Percentiles rank a stretch among this genome's conserved stretches.
Conservation (phyloP, 768 basidiomycete species). For the Boletus sp. region DNA sequence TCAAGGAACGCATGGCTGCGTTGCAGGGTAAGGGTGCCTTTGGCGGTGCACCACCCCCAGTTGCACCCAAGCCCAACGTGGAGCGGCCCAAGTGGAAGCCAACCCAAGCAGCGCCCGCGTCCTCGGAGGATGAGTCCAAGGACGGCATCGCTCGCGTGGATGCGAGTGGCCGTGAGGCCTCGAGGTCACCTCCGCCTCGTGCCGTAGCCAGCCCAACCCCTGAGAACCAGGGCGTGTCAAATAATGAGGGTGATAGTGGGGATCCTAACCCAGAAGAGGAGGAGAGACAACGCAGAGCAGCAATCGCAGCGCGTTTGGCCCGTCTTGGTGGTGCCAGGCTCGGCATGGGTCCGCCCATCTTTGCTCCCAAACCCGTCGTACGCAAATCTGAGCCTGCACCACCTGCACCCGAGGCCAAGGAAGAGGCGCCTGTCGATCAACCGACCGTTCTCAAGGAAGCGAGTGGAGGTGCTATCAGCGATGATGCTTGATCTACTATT, state of each 20-base stretch:
- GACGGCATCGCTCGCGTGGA: constrained; percentile 20
- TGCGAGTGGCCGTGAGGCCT: constrained; percentile 23
- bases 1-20: constrained; percentile 95
- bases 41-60: constrained; percentile 49
- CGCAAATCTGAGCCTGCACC: constrained; percentile 28
- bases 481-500: not conserved
- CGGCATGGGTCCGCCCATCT: constrained; percentile 75
- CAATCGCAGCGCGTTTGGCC: constrained; percentile 91
- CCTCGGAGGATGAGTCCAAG: constrained; percentile 41
- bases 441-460: constrained; percentile 6
- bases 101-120: constrained; percentile 49
- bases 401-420: constrained; percentile 21
- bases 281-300: constrained; percentile 75
- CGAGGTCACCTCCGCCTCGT: constrained; percentile 37
- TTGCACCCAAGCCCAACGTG: constrained; percentile 46
- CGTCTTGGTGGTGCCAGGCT: constrained; percentile 82
- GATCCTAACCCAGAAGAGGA: constrained; percentile 55
- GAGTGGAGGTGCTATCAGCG: constrained; percentile 17
- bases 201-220: constrained; percentile 12
- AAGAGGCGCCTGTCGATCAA: constrained; percentile 17
- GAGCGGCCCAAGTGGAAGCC: constrained; percentile 88
- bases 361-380: constrained; percentile 51
- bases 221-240: constrained; percentile 10
- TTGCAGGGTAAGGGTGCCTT: constrained; percentile 82
- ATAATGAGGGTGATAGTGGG: constrained; percentile 25